phyloP scores from a whole-genome alignment of 495 filamentous ascomycete genomes.

The Neurospora intermedia region DNA sequence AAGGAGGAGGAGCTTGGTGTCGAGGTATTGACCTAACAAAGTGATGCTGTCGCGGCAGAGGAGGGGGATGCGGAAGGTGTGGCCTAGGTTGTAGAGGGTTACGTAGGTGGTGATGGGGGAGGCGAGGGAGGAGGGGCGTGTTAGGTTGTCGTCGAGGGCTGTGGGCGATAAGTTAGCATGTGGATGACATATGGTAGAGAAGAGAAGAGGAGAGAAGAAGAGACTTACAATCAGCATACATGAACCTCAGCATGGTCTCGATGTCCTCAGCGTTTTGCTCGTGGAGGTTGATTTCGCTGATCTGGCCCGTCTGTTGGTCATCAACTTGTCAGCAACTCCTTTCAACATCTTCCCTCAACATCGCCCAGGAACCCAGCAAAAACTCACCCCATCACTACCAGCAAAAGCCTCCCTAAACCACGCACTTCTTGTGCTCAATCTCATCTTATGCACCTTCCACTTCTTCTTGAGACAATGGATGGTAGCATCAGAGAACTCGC shows the following conservation, averaged over 20 bases:
- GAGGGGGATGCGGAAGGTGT: not conserved
- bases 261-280: not conserved
- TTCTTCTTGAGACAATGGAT: conserved; percentile 1
- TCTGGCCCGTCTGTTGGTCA: not conserved
- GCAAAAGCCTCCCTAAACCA: conserved; percentile 11
- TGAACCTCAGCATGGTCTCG: conserved; percentile 3
- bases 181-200: not conserved
- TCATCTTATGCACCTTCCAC: conserved; percentile 15
- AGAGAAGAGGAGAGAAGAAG: not conserved
- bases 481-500: conserved; percentile 6
- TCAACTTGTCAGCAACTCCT: not conserved
- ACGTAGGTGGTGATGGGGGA: conserved; percentile 2
- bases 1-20: conserved; percentile 7
- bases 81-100: conserved; percentile 10
- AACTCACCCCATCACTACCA: not conserved
- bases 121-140: not conserved
- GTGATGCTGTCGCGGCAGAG: conserved; percentile 7
- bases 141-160: conserved; percentile 5
- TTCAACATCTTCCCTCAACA: too few species aligned
- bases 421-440: conserved; percentile 3
- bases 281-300: conserved; percentile 3
- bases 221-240: conserved; percentile 10
- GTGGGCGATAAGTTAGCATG: not conserved
- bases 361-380: too few species aligned
- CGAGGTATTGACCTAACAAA: conserved; percentile 7